phyloP scores from a whole-genome alignment of 2,329 filamentous ascomycete genomes.

The Ustulina deusta region DNA sequence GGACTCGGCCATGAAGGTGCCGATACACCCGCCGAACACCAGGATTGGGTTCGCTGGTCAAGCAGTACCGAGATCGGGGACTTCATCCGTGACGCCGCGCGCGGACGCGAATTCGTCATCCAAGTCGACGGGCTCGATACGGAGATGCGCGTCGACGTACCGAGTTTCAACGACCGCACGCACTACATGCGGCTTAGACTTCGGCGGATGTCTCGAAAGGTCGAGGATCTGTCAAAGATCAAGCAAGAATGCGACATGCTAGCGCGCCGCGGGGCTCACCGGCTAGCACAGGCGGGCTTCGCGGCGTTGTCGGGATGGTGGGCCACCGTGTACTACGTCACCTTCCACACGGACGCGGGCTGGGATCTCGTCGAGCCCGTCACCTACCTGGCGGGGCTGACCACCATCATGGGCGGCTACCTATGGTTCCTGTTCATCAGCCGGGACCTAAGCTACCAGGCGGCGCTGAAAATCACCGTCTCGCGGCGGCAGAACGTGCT shows the following conservation, averaged over 20 bases:
- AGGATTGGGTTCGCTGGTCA: constrained; percentile 87
- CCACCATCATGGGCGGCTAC: constrained; percentile 88
- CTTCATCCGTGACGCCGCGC: constrained; percentile 90
- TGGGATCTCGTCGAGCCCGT: constrained; percentile 95
- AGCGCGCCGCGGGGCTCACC: constrained; percentile 81
- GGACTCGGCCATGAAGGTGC: constrained; percentile 74
- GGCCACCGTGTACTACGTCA: constrained; percentile 80
- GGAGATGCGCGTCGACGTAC: constrained; percentile 83
- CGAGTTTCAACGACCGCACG: constrained; percentile 90
- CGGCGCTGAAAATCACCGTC: constrained; percentile 88
- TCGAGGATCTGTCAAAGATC: constrained; percentile 76
- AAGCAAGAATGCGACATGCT: constrained; percentile 85
- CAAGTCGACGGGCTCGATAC: constrained; percentile 76
- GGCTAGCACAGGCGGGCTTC: constrained; percentile 84
- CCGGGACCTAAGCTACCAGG: constrained; percentile 86
- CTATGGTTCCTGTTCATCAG: constrained; percentile 96
- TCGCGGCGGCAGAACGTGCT: constrained; percentile 80
- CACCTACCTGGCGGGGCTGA: constrained; percentile 88
- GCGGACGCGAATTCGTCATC: constrained; percentile 86
- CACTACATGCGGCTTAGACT: constrained; percentile 85
- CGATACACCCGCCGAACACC: constrained; percentile 57
- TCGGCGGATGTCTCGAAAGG: constrained; percentile 75
- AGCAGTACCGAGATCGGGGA: constrained; percentile 91
- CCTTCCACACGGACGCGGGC: constrained; percentile 79
- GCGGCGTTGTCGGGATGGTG: constrained; percentile 81